A percentile compares a stretch with the other conserved stretches of the same genome.
phyloP scores from a whole-genome alignment of 2,329 filamentous ascomycete genomes.

The Clarireedia paspali region DNA sequence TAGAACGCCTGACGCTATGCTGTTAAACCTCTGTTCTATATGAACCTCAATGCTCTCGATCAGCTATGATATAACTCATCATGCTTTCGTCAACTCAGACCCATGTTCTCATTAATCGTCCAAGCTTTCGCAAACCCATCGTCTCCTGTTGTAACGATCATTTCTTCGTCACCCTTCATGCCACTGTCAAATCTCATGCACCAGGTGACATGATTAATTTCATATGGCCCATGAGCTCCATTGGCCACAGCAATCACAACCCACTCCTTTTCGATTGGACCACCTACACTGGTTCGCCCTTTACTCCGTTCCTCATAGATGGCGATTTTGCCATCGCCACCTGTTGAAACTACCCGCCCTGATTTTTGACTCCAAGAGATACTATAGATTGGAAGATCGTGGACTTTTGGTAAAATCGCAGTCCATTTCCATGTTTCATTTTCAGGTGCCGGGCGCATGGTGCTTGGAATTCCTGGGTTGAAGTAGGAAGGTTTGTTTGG shows the following conservation, averaged over 20 bases:
- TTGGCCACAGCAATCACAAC: conserved; percentile 58
- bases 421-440: conserved; percentile 83
- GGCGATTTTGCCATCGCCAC: conserved; percentile 76
- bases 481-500: conserved; percentile 27
- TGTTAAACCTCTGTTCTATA: neutral
- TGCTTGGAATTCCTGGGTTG: conserved; percentile 68
- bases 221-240: conserved; percentile 82
- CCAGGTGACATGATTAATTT: conserved; percentile 91
- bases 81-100: neutral
- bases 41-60: neutral
- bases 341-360: conserved; percentile 77
- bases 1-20: conserved; percentile 7
- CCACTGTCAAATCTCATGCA: conserved; percentile 67
- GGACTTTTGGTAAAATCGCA: conserved; percentile 62
- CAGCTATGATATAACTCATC: neutral
- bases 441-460: conserved; percentile 64
- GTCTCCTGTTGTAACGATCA: conserved; percentile 85
- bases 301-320: conserved; percentile 60
- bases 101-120: conserved; percentile 41
- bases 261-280: conserved; percentile 51
- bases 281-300: conserved; percentile 23
- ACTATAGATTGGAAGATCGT: conserved; percentile 78
- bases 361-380: conserved; percentile 73
- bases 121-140: conserved; percentile 84
- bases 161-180: conserved; percentile 61